Conservation (phyloP, 1,284 basidiomycete species). For the Melampsora larici-populina region DNA sequence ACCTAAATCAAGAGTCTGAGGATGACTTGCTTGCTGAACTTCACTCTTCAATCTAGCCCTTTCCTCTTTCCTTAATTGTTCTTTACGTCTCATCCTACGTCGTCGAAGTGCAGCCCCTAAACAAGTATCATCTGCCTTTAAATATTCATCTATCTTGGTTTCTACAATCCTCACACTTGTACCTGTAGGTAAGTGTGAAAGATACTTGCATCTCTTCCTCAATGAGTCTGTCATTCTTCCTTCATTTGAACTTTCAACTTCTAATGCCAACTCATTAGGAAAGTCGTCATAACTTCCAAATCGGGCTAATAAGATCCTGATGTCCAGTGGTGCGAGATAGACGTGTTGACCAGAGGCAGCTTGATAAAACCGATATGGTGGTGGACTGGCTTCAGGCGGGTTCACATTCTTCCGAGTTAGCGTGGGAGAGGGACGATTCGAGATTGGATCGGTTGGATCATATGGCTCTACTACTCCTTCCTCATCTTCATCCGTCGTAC, state of each 20-base stretch:
- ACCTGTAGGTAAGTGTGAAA: slow-evolving; percentile 83
- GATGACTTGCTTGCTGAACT: not conserved
- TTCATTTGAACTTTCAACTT: slow-evolving; percentile 70
- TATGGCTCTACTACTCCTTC: slow-evolving; percentile 51
- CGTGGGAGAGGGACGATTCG: slow-evolving; percentile 49
- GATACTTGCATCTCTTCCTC: slow-evolving; percentile 89
- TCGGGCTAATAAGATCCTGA: slow-evolving; percentile 82
- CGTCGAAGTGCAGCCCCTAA: slow-evolving; percentile 64
- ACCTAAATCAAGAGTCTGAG: not conserved
- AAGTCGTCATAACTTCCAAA: slow-evolving; percentile 78
- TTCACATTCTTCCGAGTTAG: slow-evolving; percentile 49
- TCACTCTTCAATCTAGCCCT: slow-evolving; percentile 38
- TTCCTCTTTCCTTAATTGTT: slow-evolving; percentile 34
- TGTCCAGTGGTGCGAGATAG: slow-evolving; percentile 92
- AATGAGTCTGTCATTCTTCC: slow-evolving; percentile 83
- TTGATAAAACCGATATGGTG: slow-evolving; percentile 85
- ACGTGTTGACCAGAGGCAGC: slow-evolving; percentile 84
- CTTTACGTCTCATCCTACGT: slow-evolving; percentile 25
- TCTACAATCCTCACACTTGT: slow-evolving; percentile 93
- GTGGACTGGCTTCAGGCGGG: slow-evolving; percentile 49
- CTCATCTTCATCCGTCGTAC: slow-evolving; percentile 49
- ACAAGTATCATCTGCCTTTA: slow-evolving; percentile 74
- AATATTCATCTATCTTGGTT: slow-evolving; percentile 67
- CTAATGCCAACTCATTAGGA: slow-evolving; percentile 74
- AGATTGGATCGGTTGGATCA: slow-evolving; percentile 48